Evolutionary conservation across 768 basidiomycete species (phyloP), one percentile per base, ranked within the genome.

Genomic region (Leccinum truebloodii): DNA sequence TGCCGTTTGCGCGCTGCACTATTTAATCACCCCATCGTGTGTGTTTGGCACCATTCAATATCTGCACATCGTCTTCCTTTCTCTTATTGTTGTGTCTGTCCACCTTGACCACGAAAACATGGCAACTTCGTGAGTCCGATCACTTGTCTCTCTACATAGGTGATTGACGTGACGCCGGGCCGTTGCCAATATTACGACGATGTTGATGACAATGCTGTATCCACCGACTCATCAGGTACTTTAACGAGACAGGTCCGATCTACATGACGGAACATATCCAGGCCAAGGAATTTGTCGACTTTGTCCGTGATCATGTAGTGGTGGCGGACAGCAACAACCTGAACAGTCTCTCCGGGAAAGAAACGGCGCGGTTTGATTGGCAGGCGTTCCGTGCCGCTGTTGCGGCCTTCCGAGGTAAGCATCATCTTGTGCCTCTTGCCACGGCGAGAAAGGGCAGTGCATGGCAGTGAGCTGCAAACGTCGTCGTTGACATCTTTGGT

Each of bases 231-330:
- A 39, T 55, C 66, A 59, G 59, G 10, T 59, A 59, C 28, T 59
- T 59, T 35, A 59, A 59, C 35, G 59, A 59, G 48, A 59, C 59
- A 10, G 59, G 59, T 20, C 59, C 59, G 16, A 59, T 59, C 34
- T 59, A 59, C 20, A 14, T 24, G 48, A 18, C 28, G 20, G 59
- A 60, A 24, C 48, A 59, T 28, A 5, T 26, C 10, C 56, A 60
- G 28, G 56, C 35, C 24, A 59, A 59, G 35, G 59, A 58, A 18
- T 60, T 60, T 26, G 46, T 60, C 37, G 39, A 58, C 12, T 51
- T 60, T 34, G 59, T 59, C 13, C 55, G 37, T 35, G 22, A 37
- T 24, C 49, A 58, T 37, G 59, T 59, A 2, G 55, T 26, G 4
- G 59, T 60, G 13, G 16, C 4, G 26, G 55, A 18, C 22, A 20